phyloP scores from a whole-genome alignment of 345 rosid genomes.

The Eucalyptus erythrocorys region DNA sequence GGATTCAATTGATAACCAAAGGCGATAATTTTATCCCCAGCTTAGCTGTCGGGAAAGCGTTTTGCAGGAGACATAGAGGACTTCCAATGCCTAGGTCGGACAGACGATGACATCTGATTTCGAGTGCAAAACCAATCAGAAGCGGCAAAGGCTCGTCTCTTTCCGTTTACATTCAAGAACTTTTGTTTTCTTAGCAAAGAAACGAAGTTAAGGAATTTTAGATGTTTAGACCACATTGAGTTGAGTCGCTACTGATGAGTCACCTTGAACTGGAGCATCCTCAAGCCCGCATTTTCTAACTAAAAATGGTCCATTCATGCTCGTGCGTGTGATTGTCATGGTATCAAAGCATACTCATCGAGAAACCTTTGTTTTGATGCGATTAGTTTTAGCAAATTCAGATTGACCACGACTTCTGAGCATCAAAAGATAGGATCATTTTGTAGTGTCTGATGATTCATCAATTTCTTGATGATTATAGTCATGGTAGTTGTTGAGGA shows the following conservation, averaged over 20 bases:
- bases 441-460: neutral
- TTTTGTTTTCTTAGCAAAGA: neutral
- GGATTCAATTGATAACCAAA: neutral
- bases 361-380: neutral
- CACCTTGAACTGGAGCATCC: neutral
- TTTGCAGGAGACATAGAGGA: neutral
- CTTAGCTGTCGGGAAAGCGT: neutral
- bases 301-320: neutral
- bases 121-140: neutral
- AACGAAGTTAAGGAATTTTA: neutral
- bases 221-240: neutral
- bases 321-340: neutral
- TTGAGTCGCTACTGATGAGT: neutral
- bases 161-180: neutral
- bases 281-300: neutral
- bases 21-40: neutral
- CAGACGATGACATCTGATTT: neutral
- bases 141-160: neutral
- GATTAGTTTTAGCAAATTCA: neutral
- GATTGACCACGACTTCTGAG: neutral
- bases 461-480: neutral
- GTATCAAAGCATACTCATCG: neutral
- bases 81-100: neutral
- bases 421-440: neutral
- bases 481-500: neutral